phyloP scores from a whole-genome alignment of 108 stramenopile genomes.

The Epipyxis sp. region DNA sequence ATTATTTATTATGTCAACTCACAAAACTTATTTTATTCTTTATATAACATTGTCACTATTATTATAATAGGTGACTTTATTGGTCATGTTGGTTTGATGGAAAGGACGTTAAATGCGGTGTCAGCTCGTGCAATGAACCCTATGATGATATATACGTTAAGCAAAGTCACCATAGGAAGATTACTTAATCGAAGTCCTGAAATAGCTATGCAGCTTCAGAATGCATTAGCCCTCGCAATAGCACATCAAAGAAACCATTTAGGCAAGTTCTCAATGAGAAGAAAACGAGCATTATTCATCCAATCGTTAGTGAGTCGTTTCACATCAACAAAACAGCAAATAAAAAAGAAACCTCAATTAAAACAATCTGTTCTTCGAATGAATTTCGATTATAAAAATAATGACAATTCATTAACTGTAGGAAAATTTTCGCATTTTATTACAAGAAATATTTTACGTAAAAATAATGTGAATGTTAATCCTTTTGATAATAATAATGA shows the following conservation, averaged over 20 bases:
- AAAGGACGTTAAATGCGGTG: neutral
- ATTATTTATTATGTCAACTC: too few species aligned
- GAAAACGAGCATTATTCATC: neutral
- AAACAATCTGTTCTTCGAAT: neutral
- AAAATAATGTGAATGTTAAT: neutral
- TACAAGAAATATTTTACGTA: neutral
- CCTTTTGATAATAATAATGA: neutral
- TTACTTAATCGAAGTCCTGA: neutral
- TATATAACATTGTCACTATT: too few species aligned
- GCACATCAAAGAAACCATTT: neutral
- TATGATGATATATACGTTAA: neutral
- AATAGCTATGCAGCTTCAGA: conserved; percentile 1
- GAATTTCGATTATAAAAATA: neutral
- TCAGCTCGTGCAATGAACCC: neutral
- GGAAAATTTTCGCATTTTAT: neutral
- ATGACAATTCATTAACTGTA: neutral
- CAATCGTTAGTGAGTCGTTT: neutral
- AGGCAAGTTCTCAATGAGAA: neutral
- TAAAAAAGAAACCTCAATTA: neutral
- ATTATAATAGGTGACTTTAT: conserved; percentile 21
- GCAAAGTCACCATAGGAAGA: neutral
- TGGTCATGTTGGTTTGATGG: conserved; percentile 14
- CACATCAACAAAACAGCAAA: neutral
- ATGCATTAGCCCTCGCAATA: neutral
- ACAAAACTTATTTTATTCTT: too few species aligned